Evolutionary conservation across 2,329 filamentous ascomycete species (phyloP).

Genomic region (Fusarium oligoseptatum): DNA sequence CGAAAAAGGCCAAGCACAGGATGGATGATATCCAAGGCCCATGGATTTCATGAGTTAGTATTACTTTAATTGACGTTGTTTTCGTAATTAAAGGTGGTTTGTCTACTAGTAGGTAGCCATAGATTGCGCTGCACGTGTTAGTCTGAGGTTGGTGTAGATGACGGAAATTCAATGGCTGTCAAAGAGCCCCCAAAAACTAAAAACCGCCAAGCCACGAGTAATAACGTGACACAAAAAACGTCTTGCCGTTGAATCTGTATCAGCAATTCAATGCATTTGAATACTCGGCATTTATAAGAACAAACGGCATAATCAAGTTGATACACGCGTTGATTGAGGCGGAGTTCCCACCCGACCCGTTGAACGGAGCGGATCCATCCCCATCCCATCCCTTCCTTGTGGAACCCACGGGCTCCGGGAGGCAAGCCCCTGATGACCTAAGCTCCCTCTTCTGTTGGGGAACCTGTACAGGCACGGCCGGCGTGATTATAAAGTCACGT

Average conservation of each 20-base stretch:
- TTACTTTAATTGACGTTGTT: not conserved
- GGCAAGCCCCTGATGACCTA: slow-evolving; percentile 47
- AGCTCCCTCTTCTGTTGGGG: slow-evolving; percentile 11
- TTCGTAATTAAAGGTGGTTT: not conserved
- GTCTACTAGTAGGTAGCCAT: not conserved
- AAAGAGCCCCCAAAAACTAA: not conserved
- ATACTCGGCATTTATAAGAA: not conserved
- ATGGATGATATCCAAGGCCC: not conserved
- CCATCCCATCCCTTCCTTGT: slow-evolving; percentile 12
- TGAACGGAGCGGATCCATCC: slow-evolving; percentile 17
- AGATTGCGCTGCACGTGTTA: not conserved
- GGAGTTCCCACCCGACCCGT: slow-evolving; percentile 23
- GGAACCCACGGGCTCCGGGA: slow-evolving; percentile 19
- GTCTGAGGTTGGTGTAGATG: not conserved
- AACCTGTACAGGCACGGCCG: too few relatives aligned
- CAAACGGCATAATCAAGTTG: not conserved
- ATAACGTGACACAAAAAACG: not conserved
- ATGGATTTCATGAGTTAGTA: not conserved
- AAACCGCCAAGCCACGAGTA: not conserved
- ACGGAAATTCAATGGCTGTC: not conserved
- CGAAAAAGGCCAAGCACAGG: not conserved
- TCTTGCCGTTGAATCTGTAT: not conserved
- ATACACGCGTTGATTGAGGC: slow-evolving; percentile 35
- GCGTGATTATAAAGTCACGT: too few relatives aligned
- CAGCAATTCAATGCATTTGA: not conserved